Percentiles rank a stretch among this genome's conserved stretches.
Evolutionary conservation across 495 filamentous ascomycete species (phyloP).

Genomic region (Parachaetomium inaequale): DNA sequence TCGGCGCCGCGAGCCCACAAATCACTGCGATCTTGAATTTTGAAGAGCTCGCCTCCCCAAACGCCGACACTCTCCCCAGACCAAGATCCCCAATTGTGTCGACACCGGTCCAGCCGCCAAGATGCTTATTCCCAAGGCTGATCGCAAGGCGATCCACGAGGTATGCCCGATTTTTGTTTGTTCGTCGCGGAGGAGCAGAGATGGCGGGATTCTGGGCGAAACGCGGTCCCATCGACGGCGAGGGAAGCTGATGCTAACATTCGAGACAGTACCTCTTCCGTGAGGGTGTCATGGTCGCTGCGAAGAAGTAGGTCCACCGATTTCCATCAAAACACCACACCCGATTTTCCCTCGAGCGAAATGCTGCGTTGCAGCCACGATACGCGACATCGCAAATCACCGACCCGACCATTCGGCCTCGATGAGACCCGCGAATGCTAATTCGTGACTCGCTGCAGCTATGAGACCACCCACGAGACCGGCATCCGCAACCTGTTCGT

Average conservation of each 20-base stretch:
- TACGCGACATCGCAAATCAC: background rate
- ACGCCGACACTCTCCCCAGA: slow-evolving; percentile 35
- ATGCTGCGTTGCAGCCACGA: slow-evolving; percentile 1
- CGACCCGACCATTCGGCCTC: background rate
- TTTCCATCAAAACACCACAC: slow-evolving; percentile 12
- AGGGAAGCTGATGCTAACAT: slow-evolving; percentile 34
- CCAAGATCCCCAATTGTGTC: slow-evolving; percentile 45
- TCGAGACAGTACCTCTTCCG: slow-evolving; percentile 90
- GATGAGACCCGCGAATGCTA: slow-evolving; percentile 25
- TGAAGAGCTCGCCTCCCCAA: slow-evolving; percentile 33
- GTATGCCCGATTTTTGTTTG: slow-evolving; percentile 32
- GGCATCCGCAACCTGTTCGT: slow-evolving; percentile 95
- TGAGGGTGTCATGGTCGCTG: slow-evolving; percentile 98
- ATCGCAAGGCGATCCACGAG: slow-evolving; percentile 99
- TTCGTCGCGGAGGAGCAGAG: background rate
- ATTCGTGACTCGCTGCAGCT: slow-evolving; percentile 27
- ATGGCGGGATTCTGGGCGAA: background rate
- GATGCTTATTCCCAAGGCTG: slow-evolving; percentile 97
- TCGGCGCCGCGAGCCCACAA: slow-evolving; percentile 35
- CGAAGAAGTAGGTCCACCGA: slow-evolving; percentile 66
- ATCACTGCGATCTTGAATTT: slow-evolving; percentile 37
- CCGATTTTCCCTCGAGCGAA: slow-evolving; percentile 13
- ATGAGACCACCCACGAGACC: slow-evolving; percentile 38
- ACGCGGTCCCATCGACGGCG: background rate
- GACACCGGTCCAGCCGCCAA: slow-evolving; percentile 50